Evolutionary conservation across 2,329 filamentous ascomycete genomes (phyloP), one percentile per base, ranked within the genome.

Genomic region (Ceratocystiopsis sp.): DNA sequence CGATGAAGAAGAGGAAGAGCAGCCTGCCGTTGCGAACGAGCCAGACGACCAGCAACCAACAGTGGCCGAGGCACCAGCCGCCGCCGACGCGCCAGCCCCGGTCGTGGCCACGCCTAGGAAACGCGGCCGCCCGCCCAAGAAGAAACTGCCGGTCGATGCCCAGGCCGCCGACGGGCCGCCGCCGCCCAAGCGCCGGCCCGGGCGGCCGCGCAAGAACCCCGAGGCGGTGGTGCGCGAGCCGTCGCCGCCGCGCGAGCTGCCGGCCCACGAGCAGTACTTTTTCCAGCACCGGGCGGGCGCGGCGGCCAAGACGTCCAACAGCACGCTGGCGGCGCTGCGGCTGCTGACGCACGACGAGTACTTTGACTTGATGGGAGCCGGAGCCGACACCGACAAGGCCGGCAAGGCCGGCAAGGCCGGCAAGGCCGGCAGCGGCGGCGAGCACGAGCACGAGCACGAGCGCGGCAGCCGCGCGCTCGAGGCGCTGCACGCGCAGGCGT

Each of bases 301-400:
- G 4, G 68, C 75, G 38, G 38, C 19, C 41, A 87, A 87, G 60
- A 94, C 89, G 0, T 95, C 87, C 2, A 81, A 84, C 56, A 91
- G 91, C 50, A 93, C 77, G 0, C 67, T 96, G 6, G 71, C 80
- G 1, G 77, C 80, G 5, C 65, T 93, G 33, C 67, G 75, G 4
- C 66, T 94, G 12, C 75, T 96, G 45, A 86, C 83, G 2, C 87
- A 95, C 54, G 87, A 96, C 45, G 85, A 95, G 56, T 98, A 91
- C 60, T 93, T 93, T 53, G 68, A 73, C 38, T 62, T 80, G 29
- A n/a, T n/a, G n/a, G n/a, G n/a, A n/a, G n/a, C n/a, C n/a, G n/a
- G n/a, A n/a, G n/a, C n/a, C n/a, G n/a, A n/a, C n/a, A n/a, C n/a
- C n/a, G n/a, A n/a, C n/a, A n/a, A n/a, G n/a, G n/a, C n/a, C n/a